Evolutionary conservation across 1,284 basidiomycete species (phyloP), one percentile per base, ranked within the genome.

Genomic region (Ustilago trichophora): DNA sequence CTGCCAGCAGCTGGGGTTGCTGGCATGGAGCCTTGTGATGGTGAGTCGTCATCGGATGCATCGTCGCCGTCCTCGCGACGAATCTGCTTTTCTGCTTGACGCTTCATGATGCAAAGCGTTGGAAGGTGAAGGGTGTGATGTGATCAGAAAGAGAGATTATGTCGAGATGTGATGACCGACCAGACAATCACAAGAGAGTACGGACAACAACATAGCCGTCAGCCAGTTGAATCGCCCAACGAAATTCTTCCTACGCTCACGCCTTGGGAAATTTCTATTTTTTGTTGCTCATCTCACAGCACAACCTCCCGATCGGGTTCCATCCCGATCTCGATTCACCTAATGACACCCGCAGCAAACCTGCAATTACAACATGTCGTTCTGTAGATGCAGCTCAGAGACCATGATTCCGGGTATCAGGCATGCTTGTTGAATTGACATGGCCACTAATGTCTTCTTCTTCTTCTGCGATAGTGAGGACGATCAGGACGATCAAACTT

Each of bases 51-150:
- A 31, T 64, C 66, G 22, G 51, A 51, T 18, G 32, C 58, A 12
- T 59, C 66, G 25, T 64, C 66, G 12, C 66, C 66, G 18, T 69
- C 66, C 29, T 69, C 66, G 13, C 66, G 29, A 7, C 66, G 50
- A 15, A 69, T 64, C 27, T 69, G 66, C 18, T 64, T 69, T 15
- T 69, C 66, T 35, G 66, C 66, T 56, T 69, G 66, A 2, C 66
- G 54, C 52, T 69, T 69, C 66, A 69, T 68, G 21, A 13, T 45
- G 27, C 7, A 29, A 29, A 8, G 27, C 13, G 40, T 13, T 6
- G 18, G 36, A 15, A 32, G 12, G n/a, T 16, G 13, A 18, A 22
- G n/a, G 31, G 36, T 15, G 26, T 35, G 38, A 16, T 31, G 41
- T 36, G 35, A n/a, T 26, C 22, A 27, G 33, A 57, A 44, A 12